Conservation (phyloP, 192 early-diverging fungal genomes). For the Entomortierella lignicola region DNA sequence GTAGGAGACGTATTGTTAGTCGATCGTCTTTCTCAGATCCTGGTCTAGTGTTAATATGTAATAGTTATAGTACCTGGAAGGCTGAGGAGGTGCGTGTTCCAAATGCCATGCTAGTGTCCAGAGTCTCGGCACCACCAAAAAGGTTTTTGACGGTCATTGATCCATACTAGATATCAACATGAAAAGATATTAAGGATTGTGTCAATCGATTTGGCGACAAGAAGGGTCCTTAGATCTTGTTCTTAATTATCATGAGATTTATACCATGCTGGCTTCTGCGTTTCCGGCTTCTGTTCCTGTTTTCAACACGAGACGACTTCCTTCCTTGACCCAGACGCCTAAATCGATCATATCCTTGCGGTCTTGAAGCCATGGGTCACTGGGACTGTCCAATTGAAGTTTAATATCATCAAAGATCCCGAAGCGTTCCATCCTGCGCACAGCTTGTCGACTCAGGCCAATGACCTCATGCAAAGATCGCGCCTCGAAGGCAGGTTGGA, state of each 20-base stretch:
- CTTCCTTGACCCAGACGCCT: constrained; percentile 76
- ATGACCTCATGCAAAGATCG: constrained; percentile 74
- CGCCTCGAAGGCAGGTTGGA: constrained; percentile 53
- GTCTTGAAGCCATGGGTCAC: constrained; percentile 51
- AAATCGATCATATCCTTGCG: constrained; percentile 73
- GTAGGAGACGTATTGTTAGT: background rate
- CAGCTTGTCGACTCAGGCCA: constrained; percentile 63
- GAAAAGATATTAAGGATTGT: background rate
- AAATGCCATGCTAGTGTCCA: constrained; percentile 79
- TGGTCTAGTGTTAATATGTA: background rate
- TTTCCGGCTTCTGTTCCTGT: constrained; percentile 94
- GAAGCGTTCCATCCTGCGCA: constrained; percentile 66
- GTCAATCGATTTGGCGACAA: background rate
- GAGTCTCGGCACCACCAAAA: constrained; percentile 88
- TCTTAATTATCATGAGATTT: too few relatives aligned
- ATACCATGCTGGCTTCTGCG: constrained; percentile 87
- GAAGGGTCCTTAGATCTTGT: too few relatives aligned
- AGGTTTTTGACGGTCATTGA: constrained; percentile 83
- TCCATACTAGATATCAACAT: constrained; percentile 37
- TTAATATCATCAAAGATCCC: constrained; percentile 79
- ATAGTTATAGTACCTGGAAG: constrained; percentile 53
- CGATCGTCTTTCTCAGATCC: background rate
- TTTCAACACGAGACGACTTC: constrained; percentile 75
- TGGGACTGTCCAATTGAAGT: constrained; percentile 72
- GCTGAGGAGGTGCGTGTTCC: constrained; percentile 75